phyloP scores from a whole-genome alignment of 768 basidiomycete species.

The Mycena vulgaris region DNA sequence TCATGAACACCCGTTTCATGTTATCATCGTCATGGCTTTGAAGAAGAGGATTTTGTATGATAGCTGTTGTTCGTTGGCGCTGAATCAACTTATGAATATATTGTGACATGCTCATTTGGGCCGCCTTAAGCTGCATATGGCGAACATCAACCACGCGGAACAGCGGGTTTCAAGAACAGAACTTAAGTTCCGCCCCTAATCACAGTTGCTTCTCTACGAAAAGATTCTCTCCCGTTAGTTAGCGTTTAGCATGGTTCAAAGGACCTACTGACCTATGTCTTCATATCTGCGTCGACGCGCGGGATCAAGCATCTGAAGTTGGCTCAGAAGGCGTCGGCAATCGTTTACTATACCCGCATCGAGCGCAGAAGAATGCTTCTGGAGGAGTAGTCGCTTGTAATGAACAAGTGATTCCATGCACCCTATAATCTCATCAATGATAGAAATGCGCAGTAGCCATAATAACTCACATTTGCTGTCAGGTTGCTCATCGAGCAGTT shows the following conservation, averaged over 20 bases:
- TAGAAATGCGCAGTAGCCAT: constrained; percentile 11
- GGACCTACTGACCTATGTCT: constrained; percentile 66
- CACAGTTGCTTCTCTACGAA: constrained; percentile 31
- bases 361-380: constrained; percentile 55
- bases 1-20: constrained; percentile 10
- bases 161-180: not conserved
- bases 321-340: constrained; percentile 66
- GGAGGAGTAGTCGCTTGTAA: constrained; percentile 82
- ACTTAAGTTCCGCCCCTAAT: not conserved
- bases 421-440: constrained; percentile 67
- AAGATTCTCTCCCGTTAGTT: not conserved
- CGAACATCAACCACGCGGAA: constrained; percentile 15
- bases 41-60: constrained; percentile 38
- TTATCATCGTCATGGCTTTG: constrained; percentile 25
- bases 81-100: constrained; percentile 32
- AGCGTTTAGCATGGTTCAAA: not conserved
- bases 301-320: constrained; percentile 76
- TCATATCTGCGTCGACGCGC: constrained; percentile 77
- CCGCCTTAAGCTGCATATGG: not conserved
- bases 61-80: constrained; percentile 38
- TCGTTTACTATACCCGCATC: constrained; percentile 59
- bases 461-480: constrained; percentile 86
- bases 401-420: constrained; percentile 94
- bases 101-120: constrained; percentile 36
- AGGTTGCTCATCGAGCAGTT: constrained; percentile 89